Evolutionary conservation across 495 filamentous ascomycete genomes (phyloP).

Genomic region (Aspergillus nidulans): DNA sequence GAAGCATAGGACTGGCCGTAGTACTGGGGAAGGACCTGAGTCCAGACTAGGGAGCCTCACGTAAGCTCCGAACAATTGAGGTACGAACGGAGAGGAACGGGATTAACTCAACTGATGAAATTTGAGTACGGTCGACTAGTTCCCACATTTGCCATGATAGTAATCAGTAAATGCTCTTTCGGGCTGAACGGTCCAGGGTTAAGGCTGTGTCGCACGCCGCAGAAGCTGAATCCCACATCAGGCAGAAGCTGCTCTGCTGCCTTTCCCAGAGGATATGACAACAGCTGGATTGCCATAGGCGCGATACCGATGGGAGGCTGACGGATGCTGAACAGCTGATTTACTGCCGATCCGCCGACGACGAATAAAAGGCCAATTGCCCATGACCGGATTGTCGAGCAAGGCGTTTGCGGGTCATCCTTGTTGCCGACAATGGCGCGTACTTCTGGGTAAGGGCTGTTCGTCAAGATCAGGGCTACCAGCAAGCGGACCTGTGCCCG

Average conservation of each 20-base stretch:
- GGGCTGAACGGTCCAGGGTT: conserved; percentile 48
- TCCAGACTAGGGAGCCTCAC: too few species aligned
- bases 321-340: conserved; percentile 60
- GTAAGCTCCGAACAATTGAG: too few species aligned
- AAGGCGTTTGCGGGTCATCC: conserved; percentile 59
- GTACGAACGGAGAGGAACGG: too few species aligned
- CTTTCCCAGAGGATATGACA: conserved; percentile 51
- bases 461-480: too few species aligned
- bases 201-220: conserved; percentile 42
- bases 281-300: conserved; percentile 56
- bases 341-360: conserved; percentile 54
- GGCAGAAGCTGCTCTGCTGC: neutral
- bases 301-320: conserved; percentile 67
- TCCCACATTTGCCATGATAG: conserved; percentile 47
- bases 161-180: conserved; percentile 51
- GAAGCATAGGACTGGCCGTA: neutral
- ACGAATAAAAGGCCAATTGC: conserved; percentile 52
- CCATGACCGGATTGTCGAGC: conserved; percentile 21
- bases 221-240: neutral
- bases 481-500: too few species aligned
- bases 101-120: neutral
- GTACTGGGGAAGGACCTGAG: too few species aligned
- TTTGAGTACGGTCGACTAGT: neutral
- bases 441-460: conserved; percentile 45
- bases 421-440: conserved; percentile 34